These are phyloP conservation scores for Cytauxzoon felis DNA, from an alignment of 169 alveolate species.

Conservation along the genomic window DNA sequence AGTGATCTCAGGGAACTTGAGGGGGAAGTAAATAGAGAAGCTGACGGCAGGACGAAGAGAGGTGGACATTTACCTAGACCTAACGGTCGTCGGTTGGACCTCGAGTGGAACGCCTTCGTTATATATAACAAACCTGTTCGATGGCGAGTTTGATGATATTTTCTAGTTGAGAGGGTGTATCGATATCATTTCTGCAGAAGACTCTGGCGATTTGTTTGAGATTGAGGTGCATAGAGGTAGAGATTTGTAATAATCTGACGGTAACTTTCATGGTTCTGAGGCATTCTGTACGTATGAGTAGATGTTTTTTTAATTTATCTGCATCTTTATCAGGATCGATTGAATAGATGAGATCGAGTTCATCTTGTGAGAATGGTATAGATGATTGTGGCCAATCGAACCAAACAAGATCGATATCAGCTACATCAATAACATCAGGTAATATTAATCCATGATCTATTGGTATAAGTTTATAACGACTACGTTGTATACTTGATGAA, in stretches of 20 bases:
- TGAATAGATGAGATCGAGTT: conserved; percentile 74
- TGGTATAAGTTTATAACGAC: conserved; percentile 90
- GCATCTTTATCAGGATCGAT: conserved; percentile 88
- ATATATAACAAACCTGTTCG: conserved; percentile 35
- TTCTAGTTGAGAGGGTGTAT: conserved; percentile 84
- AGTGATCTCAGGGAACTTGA: too few species aligned
- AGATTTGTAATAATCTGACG: conserved; percentile 79
- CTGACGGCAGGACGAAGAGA: too few species aligned
- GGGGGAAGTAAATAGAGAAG: too few species aligned
- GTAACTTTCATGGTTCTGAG: conserved; percentile 86
- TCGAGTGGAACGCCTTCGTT: neutral
- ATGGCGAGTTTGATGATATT: conserved; percentile 63
- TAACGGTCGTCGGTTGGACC: too few species aligned
- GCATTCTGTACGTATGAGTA: conserved; percentile 83
- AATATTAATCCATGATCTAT: conserved; percentile 97
- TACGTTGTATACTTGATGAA: conserved; percentile 54
- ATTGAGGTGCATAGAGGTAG: conserved; percentile 81
- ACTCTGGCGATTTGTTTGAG: conserved; percentile 83
- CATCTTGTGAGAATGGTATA: conserved; percentile 81
- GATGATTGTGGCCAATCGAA: conserved; percentile 94
- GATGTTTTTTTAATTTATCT: conserved; percentile 76
- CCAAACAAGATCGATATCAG: conserved; percentile 97
- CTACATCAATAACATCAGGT: conserved; percentile 94
- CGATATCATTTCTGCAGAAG: conserved; percentile 79
- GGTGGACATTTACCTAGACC: too few species aligned